Conservation (phyloP, 805 yeast species). For the Ogataea trehalophila region DNA sequence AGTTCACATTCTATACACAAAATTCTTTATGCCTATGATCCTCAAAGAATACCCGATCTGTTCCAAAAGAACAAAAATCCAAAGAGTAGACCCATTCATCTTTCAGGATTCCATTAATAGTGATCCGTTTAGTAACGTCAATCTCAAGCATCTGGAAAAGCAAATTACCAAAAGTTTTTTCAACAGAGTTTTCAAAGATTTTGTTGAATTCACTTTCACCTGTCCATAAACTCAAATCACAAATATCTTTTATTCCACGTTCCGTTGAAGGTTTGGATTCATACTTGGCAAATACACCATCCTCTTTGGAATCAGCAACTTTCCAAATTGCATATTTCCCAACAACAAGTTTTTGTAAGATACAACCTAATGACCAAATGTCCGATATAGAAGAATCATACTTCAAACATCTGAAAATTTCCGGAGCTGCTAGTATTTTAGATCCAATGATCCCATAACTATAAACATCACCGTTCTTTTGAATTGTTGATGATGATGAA, state of each 20-base stretch:
- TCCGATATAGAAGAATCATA: conserved; percentile 41
- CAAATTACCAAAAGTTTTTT: not conserved
- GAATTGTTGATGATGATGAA: conserved; percentile 27
- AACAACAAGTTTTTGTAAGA: conserved; percentile 31
- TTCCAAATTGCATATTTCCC: conserved; percentile 42
- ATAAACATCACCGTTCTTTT: conserved; percentile 6
- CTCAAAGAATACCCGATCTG: too few species aligned
- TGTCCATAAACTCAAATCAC: not conserved
- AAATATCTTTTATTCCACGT: too few species aligned
- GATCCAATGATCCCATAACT: conserved; percentile 46
- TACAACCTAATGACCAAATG: conserved; percentile 47
- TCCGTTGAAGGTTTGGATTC: not conserved
- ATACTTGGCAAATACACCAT: conserved; percentile 8
- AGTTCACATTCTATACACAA: too few species aligned
- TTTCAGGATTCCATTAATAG: not conserved
- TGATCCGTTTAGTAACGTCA: not conserved
- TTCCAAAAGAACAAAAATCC: not conserved
- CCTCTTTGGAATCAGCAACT: conserved; percentile 28
- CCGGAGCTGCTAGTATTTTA: conserved; percentile 43
- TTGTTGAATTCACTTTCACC: not conserved
- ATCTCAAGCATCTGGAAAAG: not conserved
- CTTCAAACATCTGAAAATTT: conserved; percentile 30
- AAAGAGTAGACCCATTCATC: not conserved
- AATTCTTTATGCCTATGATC: too few species aligned
- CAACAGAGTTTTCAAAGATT: not conserved